A percentile compares a stretch with the other conserved stretches of the same genome.
These are phyloP conservation scores for Zymoseptoria ardabiliae DNA, from an alignment of 2,329 filamentous ascomycete genomes.

Conservation along the genomic window DNA sequence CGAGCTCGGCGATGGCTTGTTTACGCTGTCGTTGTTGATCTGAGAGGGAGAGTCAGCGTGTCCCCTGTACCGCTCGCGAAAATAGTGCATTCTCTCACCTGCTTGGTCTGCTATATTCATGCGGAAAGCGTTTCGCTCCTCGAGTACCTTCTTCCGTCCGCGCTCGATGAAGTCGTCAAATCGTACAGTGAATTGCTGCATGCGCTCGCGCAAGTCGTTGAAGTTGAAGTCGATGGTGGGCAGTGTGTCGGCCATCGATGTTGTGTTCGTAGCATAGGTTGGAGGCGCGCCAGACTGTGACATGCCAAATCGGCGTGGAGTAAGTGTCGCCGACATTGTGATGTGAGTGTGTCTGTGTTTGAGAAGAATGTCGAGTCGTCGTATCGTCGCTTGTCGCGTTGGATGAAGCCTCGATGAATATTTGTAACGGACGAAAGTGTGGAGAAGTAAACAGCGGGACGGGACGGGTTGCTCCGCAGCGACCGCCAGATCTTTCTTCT, in stretches of 20 bases:
- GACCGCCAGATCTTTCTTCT: constrained; percentile 1
- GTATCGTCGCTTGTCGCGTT: neutral
- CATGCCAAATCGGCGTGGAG: constrained; percentile 57
- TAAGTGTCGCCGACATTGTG: constrained; percentile 26
- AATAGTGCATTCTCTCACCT: constrained; percentile 50
- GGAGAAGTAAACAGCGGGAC: neutral
- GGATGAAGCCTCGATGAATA: neutral
- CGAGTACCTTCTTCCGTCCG: constrained; percentile 78
- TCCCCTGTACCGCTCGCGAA: neutral
- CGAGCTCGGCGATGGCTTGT: constrained; percentile 76
- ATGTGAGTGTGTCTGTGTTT: constrained; percentile 6
- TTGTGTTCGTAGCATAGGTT: constrained; percentile 48
- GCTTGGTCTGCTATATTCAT: constrained; percentile 84
- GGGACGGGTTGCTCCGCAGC: constrained; percentile 20
- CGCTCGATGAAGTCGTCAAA: constrained; percentile 95
- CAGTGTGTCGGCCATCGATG: constrained; percentile 68
- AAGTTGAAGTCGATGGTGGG: constrained; percentile 93
- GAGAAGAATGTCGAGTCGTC: neutral
- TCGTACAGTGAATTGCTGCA: constrained; percentile 81
- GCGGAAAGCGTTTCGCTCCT: constrained; percentile 90
- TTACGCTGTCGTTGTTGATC: constrained; percentile 89
- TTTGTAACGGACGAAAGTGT: neutral
- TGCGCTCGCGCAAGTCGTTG: constrained; percentile 87
- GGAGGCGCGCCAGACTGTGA: constrained; percentile 58
- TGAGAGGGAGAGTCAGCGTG: constrained; percentile 33